These are phyloP conservation scores for Colletotrichum tabaci DNA, from an alignment of 2,329 filamentous ascomycete species.

Conservation along the genomic window DNA sequence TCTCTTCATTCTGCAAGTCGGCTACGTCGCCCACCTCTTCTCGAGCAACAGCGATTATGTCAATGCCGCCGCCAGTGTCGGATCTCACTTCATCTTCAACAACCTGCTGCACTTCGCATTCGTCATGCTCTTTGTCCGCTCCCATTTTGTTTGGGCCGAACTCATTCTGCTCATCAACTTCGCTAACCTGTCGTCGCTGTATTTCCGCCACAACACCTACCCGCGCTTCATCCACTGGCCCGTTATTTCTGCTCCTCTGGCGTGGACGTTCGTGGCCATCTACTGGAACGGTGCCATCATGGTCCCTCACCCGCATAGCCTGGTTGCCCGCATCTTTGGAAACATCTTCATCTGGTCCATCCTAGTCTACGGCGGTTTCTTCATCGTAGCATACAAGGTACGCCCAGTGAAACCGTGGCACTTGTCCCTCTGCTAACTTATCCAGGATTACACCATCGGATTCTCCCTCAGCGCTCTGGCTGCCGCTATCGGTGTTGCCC, in stretches of 20 bases:
- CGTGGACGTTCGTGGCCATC: constrained; percentile 88
- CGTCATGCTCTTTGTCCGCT: constrained; percentile 85
- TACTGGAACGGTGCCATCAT: constrained; percentile 93
- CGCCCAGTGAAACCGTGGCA: constrained; percentile 38
- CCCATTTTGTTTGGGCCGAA: constrained; percentile 82
- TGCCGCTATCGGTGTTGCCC: constrained; percentile 82
- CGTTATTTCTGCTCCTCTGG: constrained; percentile 82
- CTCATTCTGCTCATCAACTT: constrained; percentile 85
- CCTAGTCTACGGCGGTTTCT: constrained; percentile 82
- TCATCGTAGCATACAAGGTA: constrained; percentile 81
- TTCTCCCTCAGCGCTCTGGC: constrained; percentile 82
- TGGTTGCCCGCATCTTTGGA: constrained; percentile 83
- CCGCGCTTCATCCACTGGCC: constrained; percentile 83
- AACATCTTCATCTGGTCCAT: constrained; percentile 93
- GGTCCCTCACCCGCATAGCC: constrained; percentile 75
- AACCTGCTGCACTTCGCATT: constrained; percentile 88
- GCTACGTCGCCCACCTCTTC: constrained; percentile 85
- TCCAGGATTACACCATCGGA: constrained; percentile 80
- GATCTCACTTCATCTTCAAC: constrained; percentile 87
- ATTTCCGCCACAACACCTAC: constrained; percentile 83
- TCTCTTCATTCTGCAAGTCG: constrained; percentile 81
- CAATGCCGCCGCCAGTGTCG: constrained; percentile 81
- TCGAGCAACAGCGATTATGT: constrained; percentile 74
- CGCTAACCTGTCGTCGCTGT: constrained; percentile 82
- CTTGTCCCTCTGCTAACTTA: constrained; percentile 29